These are phyloP conservation scores for Eucalyptus tenuipes DNA, from an alignment of 345 rosid species.

Conservation along the genomic window DNA sequence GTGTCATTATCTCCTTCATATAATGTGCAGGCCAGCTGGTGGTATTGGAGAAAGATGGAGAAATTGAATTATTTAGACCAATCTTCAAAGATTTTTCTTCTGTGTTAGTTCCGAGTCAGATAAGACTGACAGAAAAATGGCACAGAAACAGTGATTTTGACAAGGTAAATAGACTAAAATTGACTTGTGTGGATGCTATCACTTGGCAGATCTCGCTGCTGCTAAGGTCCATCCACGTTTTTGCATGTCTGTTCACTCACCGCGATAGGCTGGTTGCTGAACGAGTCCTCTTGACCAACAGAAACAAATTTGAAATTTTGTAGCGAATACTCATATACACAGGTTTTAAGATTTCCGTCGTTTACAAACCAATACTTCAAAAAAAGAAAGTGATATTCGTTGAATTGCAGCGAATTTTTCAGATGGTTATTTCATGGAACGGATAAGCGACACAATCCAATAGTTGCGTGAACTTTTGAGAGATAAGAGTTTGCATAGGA, in stretches of 20 bases:
- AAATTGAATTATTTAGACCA: background rate
- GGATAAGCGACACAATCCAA: background rate
- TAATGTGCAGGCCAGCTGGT: background rate
- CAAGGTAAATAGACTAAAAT: background rate
- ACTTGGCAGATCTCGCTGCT: background rate
- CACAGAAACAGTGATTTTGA: background rate
- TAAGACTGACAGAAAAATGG: background rate
- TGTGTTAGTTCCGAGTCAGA: background rate
- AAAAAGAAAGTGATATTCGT: too few species aligned
- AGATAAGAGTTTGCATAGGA: background rate
- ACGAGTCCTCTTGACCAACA: background rate
- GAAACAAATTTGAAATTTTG: background rate
- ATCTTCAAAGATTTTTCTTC: background rate
- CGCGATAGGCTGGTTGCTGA: background rate
- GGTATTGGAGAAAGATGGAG: background rate
- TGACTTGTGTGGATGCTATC: background rate
- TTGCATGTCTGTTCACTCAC: background rate
- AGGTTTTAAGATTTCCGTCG: background rate
- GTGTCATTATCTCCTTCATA: background rate
- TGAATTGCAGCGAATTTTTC: background rate
- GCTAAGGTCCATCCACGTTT: background rate
- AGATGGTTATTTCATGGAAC: background rate
- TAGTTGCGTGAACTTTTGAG: background rate
- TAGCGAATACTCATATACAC: background rate
- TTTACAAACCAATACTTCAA: background rate